Conservation (phyloP, 805 yeast genomes). For the Metschnikowia similis region DNA sequence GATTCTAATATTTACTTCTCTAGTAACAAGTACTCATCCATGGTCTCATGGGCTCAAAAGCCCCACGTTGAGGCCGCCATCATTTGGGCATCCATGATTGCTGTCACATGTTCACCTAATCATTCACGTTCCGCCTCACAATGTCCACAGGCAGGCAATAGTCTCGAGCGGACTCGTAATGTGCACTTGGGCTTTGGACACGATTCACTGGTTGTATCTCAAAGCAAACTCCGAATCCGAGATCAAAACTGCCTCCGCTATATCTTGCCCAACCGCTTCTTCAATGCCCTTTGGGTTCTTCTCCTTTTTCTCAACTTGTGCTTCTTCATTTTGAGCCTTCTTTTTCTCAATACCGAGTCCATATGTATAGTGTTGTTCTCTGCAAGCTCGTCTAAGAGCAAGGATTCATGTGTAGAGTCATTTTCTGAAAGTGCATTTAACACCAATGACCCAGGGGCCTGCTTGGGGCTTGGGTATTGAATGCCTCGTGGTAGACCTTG, state of each 20-base stretch:
- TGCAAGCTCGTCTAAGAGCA: background rate
- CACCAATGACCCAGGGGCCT: background rate
- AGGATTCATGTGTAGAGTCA: slow-evolving; percentile 28
- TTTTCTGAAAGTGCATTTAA: slow-evolving; percentile 11
- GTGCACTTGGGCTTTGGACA: background rate
- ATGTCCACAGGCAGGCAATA: background rate
- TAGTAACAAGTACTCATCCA: background rate
- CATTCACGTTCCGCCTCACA: background rate
- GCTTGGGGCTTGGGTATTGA: background rate
- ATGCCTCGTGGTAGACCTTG: background rate
- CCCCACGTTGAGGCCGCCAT: too few species aligned
- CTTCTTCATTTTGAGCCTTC: slow-evolving; percentile 95
- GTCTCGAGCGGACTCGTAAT: background rate
- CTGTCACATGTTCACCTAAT: background rate
- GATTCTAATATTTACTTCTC: too few species aligned
- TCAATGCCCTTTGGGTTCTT: slow-evolving; percentile 82
- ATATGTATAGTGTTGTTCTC: slow-evolving; percentile 37
- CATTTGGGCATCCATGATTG: too few species aligned
- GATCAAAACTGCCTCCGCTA: slow-evolving; percentile 6
- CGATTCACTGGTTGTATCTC: background rate
- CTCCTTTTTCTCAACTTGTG: slow-evolving; percentile 97
- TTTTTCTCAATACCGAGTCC: slow-evolving; percentile 75
- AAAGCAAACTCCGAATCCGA: background rate
- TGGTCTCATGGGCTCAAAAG: too few species aligned
- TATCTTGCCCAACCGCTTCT: slow-evolving; percentile 58